These are phyloP conservation scores for Begonia fuchsioides DNA, from an alignment of 306 rosid species.

Conservation along the genomic window DNA sequence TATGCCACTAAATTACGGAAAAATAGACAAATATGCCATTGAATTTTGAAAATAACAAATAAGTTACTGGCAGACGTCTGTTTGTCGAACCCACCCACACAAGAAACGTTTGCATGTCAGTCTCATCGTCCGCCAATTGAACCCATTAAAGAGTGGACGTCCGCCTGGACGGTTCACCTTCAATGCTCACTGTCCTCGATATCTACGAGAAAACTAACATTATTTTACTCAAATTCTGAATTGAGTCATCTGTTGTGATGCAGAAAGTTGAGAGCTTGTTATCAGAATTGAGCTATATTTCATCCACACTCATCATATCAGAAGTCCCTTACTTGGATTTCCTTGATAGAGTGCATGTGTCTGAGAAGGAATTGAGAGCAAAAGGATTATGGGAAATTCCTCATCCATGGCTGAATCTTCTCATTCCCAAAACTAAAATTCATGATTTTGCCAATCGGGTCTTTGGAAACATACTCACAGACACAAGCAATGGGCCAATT, in stretches of 20 bases:
- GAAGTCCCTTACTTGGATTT: constrained; percentile 77
- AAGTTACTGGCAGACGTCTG: too few relatives aligned
- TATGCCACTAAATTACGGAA: too few relatives aligned
- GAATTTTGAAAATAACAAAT: too few relatives aligned
- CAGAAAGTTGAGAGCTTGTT: constrained; percentile 54
- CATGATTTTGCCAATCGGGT: constrained; percentile 43
- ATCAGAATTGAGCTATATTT: constrained; percentile 44
- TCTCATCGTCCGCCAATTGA: too few relatives aligned
- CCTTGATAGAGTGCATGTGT: constrained; percentile 74
- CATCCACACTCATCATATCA: constrained; percentile 54
- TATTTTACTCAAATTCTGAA: not conserved
- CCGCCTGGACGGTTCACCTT: too few relatives aligned
- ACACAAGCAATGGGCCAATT: constrained; percentile 71
- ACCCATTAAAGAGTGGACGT: too few relatives aligned
- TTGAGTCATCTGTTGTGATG: constrained; percentile 12
- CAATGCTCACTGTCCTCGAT: too few relatives aligned
- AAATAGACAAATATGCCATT: too few relatives aligned
- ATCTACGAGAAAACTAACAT: not conserved
- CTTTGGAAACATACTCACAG: constrained; percentile 58
- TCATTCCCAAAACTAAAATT: constrained; percentile 58
- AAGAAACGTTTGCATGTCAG: too few relatives aligned
- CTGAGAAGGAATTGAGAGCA: constrained; percentile 48
- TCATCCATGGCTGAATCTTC: constrained; percentile 90
- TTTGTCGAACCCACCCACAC: too few relatives aligned
- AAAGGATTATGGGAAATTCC: constrained; percentile 86